These are phyloP conservation scores for Euryodendron excelsum DNA, from an alignment of 148 eudicot species.

Conservation along the genomic window DNA sequence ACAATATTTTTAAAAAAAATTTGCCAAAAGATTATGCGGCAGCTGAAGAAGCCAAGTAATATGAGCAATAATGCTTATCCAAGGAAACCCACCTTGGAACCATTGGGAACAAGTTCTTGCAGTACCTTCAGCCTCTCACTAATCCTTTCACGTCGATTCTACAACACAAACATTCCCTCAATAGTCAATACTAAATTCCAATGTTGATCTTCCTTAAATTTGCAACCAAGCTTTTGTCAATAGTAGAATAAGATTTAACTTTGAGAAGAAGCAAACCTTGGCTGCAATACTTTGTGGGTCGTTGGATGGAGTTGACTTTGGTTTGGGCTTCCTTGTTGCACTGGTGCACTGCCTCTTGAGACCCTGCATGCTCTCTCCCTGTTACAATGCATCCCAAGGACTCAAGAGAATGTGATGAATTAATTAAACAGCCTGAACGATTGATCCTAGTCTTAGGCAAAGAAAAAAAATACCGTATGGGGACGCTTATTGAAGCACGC, in stretches of 20 bases:
- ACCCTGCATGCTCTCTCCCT: conserved; percentile 64
- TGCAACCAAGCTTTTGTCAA: conserved; percentile 5
- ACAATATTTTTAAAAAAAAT: too few species aligned
- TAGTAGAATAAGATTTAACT: not conserved
- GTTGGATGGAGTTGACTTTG: conserved; percentile 53
- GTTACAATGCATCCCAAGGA: conserved; percentile 15
- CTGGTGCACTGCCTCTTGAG: conserved; percentile 74
- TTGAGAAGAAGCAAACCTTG: conserved; percentile 51
- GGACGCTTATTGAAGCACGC: conserved; percentile 58
- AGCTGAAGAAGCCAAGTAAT: not conserved
- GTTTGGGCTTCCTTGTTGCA: conserved; percentile 53
- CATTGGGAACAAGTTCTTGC: conserved; percentile 97
- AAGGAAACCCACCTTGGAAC: conserved; percentile 57
- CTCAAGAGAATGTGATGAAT: not conserved
- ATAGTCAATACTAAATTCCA: conserved; percentile 1
- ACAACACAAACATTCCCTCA: conserved; percentile 18
- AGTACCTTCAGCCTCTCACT: conserved; percentile 87
- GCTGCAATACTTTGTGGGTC: conserved; percentile 98
- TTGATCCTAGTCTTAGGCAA: too few species aligned
- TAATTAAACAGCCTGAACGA: too few species aligned
- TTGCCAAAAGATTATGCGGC: too few species aligned
- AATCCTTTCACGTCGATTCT: conserved; percentile 95
- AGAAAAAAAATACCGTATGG: conserved; percentile 36
- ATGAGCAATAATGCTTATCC: too few species aligned
- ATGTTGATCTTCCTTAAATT: conserved; percentile 10